Evolutionary conservation across 331 rosid species (phyloP).

Genomic region (Pyrus hybrid): DNA sequence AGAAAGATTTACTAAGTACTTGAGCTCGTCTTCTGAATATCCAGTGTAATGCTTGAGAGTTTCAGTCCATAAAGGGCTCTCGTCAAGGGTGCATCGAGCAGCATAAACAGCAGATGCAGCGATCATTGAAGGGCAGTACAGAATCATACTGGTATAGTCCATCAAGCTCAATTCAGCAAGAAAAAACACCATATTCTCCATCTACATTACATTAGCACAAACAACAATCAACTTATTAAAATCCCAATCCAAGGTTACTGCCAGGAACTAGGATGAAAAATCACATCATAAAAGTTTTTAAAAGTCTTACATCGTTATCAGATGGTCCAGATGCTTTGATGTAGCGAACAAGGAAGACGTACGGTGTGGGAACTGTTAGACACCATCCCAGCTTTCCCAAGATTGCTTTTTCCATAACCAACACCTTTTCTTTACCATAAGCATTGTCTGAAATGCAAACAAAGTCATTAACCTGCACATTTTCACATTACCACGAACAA

Average conservation of each 20-base stretch:
- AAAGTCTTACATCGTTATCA: constrained; percentile 20
- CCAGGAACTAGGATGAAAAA: not conserved
- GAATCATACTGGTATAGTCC: constrained; percentile 40
- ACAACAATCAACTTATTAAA: not conserved
- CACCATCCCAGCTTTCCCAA: constrained; percentile 68
- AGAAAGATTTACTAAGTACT: constrained; percentile 8
- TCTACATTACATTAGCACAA: constrained; percentile 10
- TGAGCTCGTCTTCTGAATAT: constrained; percentile 39
- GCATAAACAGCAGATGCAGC: constrained; percentile 89
- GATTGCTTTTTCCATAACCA: constrained; percentile 71
- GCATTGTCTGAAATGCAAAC: constrained; percentile 76
- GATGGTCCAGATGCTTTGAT: constrained; percentile 58
- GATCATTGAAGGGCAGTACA: constrained; percentile 51
- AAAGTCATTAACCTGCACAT: constrained; percentile 68
- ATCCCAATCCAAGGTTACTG: not conserved
- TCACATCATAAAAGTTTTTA: not conserved
- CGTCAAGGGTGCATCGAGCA: constrained; percentile 54
- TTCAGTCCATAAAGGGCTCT: constrained; percentile 58
- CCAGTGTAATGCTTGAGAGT: constrained; percentile 71
- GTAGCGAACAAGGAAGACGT: constrained; percentile 72
- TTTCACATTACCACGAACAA: not conserved
- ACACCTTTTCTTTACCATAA: constrained; percentile 39
- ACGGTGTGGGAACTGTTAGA: constrained; percentile 79
- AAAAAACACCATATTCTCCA: constrained; percentile 58
- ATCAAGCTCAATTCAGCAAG: constrained; percentile 68